phyloP scores from a whole-genome alignment of 129 eudicot genomes.

The Silybum marianum region DNA sequence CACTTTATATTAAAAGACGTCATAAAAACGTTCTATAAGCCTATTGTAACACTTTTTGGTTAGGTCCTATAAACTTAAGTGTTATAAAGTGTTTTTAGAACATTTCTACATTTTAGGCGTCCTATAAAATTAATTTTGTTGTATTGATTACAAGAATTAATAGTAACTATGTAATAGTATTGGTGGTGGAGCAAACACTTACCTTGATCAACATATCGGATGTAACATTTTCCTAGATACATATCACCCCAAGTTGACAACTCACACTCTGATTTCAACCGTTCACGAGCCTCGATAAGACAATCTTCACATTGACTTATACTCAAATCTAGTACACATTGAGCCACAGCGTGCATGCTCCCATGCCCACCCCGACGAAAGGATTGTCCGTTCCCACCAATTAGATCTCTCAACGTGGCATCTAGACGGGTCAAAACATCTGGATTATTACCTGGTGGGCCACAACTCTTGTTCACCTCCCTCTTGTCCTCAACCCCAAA shows the following conservation, averaged over 20 bases:
- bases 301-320: slow-evolving; percentile 62
- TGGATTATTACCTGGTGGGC: slow-evolving; percentile 54
- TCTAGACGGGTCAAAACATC: slow-evolving; percentile 35
- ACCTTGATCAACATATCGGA: slow-evolving; percentile 58
- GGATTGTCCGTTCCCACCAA: slow-evolving; percentile 38
- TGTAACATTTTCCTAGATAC: slow-evolving; percentile 71
- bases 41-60: no score
- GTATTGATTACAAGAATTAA: background rate
- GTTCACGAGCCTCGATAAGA: slow-evolving; percentile 50
- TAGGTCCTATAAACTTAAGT: no score
- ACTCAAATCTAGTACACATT: slow-evolving; percentile 65
- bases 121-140: no score
- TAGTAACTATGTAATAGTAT: background rate
- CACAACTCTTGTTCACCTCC: slow-evolving; percentile 52
- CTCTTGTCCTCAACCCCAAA: slow-evolving; percentile 62
- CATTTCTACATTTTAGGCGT: no score
- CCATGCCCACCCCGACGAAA: slow-evolving; percentile 60
- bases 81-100: no score
- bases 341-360: slow-evolving; percentile 51
- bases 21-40: no score
- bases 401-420: slow-evolving; percentile 42
- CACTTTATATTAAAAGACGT: no score
- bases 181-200: slow-evolving; percentile 25
- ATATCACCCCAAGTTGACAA: slow-evolving; percentile 55
- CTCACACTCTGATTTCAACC: slow-evolving; percentile 47